These are phyloP conservation scores for Mucuna pruriens DNA, from an alignment of 306 rosid genomes.

Conservation along the genomic window DNA sequence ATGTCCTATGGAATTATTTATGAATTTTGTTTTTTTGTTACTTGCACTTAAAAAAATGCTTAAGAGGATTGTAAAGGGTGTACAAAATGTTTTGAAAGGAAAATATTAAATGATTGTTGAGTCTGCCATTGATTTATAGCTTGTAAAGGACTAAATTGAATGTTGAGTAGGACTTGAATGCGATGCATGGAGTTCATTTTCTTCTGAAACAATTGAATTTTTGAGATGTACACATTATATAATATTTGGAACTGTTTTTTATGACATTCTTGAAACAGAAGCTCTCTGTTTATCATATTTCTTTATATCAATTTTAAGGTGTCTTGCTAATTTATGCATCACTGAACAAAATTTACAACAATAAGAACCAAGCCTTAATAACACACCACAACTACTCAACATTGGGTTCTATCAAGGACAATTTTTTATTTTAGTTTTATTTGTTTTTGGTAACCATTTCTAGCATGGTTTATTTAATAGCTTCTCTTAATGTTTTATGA, in stretches of 20 bases:
- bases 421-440: neutral
- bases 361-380: neutral
- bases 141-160: neutral
- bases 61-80: neutral
- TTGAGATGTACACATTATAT: neutral
- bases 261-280: conserved; percentile 9
- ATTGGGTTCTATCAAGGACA: neutral
- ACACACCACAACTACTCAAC: neutral
- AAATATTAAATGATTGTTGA: neutral
- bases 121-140: conserved; percentile 3
- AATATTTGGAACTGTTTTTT: neutral
- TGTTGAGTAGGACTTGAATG: neutral
- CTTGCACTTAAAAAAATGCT: conserved; percentile 2
- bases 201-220: conserved; percentile 6
- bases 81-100: neutral
- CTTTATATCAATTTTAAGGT: neutral
- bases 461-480: neutral
- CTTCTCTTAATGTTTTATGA: neutral
- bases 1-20: conserved; percentile 8
- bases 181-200: neutral
- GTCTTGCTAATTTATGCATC: neutral
- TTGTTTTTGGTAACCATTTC: neutral
- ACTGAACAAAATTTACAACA: conserved; percentile 1
- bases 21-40: conserved; percentile 31
- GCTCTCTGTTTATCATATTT: neutral